A percentile compares a stretch with the other conserved stretches of the same genome.
These are phyloP conservation scores for Sisymbrium altissimum DNA, from an alignment of 345 rosid species.

Conservation along the genomic window DNA sequence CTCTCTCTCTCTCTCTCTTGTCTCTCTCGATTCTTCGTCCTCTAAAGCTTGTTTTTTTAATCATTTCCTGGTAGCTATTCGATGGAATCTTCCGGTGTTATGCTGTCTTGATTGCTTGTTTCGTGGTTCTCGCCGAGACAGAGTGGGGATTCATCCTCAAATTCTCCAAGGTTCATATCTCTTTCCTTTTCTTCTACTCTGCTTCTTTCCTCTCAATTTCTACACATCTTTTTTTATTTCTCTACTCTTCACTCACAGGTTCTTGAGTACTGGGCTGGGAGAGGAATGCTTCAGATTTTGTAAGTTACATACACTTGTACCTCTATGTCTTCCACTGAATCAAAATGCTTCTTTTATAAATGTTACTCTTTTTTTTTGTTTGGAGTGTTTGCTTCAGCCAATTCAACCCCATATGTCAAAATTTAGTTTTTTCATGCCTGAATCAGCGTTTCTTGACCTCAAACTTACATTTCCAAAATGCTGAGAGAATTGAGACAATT, in stretches of 20 bases:
- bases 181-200: not conserved
- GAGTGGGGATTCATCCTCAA: conserved; percentile 78
- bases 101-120: conserved; percentile 63
- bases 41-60: not conserved
- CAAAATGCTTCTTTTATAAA: not conserved
- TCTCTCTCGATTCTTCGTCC: not conserved
- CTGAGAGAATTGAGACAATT: not conserved
- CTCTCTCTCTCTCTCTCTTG: not conserved
- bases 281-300: conserved; percentile 99
- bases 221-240: not conserved
- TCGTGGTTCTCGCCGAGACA: conserved; percentile 81
- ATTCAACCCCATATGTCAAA: not conserved
- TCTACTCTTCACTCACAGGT: conserved; percentile 49
- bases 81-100: conserved; percentile 94
- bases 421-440: not conserved
- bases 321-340: not conserved
- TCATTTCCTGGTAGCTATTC: conserved; percentile 47
- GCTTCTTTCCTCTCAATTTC: not conserved
- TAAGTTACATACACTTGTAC: conserved; percentile 40
- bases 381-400: not conserved
- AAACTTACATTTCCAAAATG: not conserved
- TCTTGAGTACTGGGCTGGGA: conserved; percentile 86
- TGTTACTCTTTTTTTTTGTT: not conserved
- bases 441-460: not conserved
- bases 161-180: conserved; percentile 57